These are phyloP conservation scores for Hordeum vulgare DNA, from an alignment of 176 grass and related monocot species.

Conservation along the genomic window MorexV3_pseudomolecules_assembly NC_058520.1:294108026-294108525, in stretches of 20 bases:
- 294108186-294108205: not conserved
- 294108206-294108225: slow-evolving; percentile 3
- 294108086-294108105: not conserved
- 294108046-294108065: slow-evolving; percentile 11
- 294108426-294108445: too few species aligned
- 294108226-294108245: not conserved
- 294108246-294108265: not conserved
- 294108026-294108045: not conserved
- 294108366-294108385: too few species aligned
- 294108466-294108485: too few species aligned
- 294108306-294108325: too few species aligned
- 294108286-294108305: not conserved
- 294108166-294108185: not conserved
- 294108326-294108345: too few species aligned
- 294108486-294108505: too few species aligned
- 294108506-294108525: too few species aligned
- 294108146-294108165: not conserved
- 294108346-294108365: too few species aligned
- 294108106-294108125: not conserved
- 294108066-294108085: not conserved
- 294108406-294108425: too few species aligned
- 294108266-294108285: not conserved
- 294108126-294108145: slow-evolving; percentile 2
- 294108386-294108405: too few species aligned
- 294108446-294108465: too few species aligned